Conservation (phyloP, 805 yeast genomes). For the Candida xiaguanensis region DNA sequence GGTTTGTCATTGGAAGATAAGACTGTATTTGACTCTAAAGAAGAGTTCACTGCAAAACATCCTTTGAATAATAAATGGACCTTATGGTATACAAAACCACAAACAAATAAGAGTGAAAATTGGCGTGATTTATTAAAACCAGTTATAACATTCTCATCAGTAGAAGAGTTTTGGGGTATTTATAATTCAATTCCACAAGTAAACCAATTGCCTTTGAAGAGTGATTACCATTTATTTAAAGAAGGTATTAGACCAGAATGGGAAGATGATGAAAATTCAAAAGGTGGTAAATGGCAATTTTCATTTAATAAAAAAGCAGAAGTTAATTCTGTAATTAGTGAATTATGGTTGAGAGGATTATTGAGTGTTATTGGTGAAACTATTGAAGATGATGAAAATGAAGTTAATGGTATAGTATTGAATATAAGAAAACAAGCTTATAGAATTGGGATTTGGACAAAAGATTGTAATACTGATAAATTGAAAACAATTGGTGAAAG, state of each 20-base stretch:
- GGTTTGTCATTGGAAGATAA: slow-evolving; percentile 36
- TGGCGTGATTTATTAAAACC: slow-evolving; percentile 94
- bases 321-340: slow-evolving; percentile 63
- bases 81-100: slow-evolving; percentile 96
- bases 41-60: slow-evolving; percentile 74
- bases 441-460: slow-evolving; percentile 93
- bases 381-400: slow-evolving; percentile 75
- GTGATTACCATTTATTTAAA: slow-evolving; percentile 94
- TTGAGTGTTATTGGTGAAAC: slow-evolving; percentile 94
- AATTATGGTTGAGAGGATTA: slow-evolving; percentile 86
- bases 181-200: slow-evolving; percentile 92
- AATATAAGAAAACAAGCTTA: slow-evolving; percentile 78
- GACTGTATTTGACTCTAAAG: slow-evolving; percentile 57
- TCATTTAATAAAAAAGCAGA: slow-evolving; percentile 68
- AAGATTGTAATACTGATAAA: slow-evolving; percentile 60
- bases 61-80: slow-evolving; percentile 93
- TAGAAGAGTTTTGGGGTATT: slow-evolving; percentile 98
- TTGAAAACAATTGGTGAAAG: slow-evolving; percentile 77
- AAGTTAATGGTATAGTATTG: slow-evolving; percentile 91
- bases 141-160: slow-evolving; percentile 87
- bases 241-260: slow-evolving; percentile 96
- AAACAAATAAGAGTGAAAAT: slow-evolving; percentile 69
- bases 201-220: slow-evolving; percentile 81
- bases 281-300: slow-evolving; percentile 89
- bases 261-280: slow-evolving; percentile 86